These are phyloP conservation scores for Xylaria sp. DNA, from an alignment of 495 filamentous ascomycete genomes.

Conservation along the genomic window DNA sequence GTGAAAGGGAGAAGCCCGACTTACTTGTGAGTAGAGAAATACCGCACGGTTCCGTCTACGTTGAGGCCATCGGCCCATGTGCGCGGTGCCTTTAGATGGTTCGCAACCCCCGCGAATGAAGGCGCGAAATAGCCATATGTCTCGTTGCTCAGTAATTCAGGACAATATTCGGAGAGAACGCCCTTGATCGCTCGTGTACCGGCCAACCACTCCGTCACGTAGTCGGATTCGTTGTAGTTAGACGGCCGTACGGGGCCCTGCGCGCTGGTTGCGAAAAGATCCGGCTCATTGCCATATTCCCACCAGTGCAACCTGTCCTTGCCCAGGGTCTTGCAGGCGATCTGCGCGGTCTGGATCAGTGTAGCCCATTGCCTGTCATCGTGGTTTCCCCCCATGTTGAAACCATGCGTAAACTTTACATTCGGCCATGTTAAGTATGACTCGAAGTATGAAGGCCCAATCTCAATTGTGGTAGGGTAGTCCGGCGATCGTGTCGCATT, in stretches of 20 bases:
- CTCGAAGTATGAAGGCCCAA: constrained; percentile 70
- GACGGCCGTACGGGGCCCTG: constrained; percentile 61
- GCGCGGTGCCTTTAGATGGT: constrained; percentile 58
- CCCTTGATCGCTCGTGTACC: constrained; percentile 58
- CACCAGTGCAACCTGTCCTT: constrained; percentile 60
- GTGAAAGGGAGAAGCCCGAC: constrained; percentile 3
- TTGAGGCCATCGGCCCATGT: constrained; percentile 63
- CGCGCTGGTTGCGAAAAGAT: constrained; percentile 63
- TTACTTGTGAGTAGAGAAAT: constrained; percentile 71
- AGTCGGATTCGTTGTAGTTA: constrained; percentile 63
- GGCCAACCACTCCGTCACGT: constrained; percentile 67
- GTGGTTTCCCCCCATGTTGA: constrained; percentile 66
- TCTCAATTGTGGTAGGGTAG: constrained; percentile 66
- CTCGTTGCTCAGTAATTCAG: constrained; percentile 51
- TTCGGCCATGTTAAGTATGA: constrained; percentile 66
- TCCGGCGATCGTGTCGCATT: constrained; percentile 59
- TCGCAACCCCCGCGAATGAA: constrained; percentile 63
- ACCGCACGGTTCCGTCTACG: constrained; percentile 55
- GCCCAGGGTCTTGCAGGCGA: constrained; percentile 66
- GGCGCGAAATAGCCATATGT: constrained; percentile 64
- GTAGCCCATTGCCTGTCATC: constrained; percentile 56
- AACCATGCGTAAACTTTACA: constrained; percentile 67
- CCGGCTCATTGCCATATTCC: constrained; percentile 74
- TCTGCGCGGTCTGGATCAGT: constrained; percentile 60
- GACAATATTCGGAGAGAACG: constrained; percentile 58